Percentiles rank a stretch among this genome's conserved stretches.
phyloP scores from a whole-genome alignment of 441 rosid genomes.

The Mallotus japonicus region DNA sequence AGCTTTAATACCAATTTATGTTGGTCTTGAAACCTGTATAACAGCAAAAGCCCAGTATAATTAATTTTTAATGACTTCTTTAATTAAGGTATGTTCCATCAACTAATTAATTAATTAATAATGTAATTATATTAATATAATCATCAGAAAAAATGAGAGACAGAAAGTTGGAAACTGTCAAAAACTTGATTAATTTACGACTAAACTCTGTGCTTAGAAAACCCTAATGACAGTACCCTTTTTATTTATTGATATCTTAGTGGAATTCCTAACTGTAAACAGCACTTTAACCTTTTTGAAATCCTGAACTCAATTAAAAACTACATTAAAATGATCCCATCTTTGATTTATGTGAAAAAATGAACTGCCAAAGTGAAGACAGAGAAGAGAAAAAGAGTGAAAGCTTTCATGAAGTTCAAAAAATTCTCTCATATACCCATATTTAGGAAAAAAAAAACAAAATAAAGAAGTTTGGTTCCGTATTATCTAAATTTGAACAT shows the following conservation, averaged over 20 bases:
- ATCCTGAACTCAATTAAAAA: conserved; percentile 28
- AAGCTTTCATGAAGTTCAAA: conserved; percentile 30
- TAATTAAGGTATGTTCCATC: conserved; percentile 23
- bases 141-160: conserved; percentile 3
- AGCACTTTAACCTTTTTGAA: conserved; percentile 22
- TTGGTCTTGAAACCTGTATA: conserved; percentile 73
- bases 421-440: conserved; percentile 29
- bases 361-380: conserved; percentile 7
- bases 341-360: conserved; percentile 2
- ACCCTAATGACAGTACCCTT: conserved; percentile 18
- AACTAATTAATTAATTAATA: conserved; percentile 4
- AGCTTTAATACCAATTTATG: conserved; percentile 47
- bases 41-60: conserved; percentile 17
- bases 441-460: conserved; percentile 22
- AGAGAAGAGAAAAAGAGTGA: conserved; percentile 8
- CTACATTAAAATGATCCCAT: conserved; percentile 22
- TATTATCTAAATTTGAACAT: conserved; percentile 19
- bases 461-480: neutral
- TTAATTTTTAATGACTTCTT: conserved; percentile 12
- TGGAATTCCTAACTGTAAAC: conserved; percentile 28
- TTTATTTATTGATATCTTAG: conserved; percentile 10
- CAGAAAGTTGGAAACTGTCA: conserved; percentile 23
- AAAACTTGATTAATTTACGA: neutral
- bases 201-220: conserved; percentile 20
- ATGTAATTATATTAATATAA: neutral